phyloP scores from a whole-genome alignment of 2,329 filamentous ascomycete species.

The Penicillium sp. region DNA sequence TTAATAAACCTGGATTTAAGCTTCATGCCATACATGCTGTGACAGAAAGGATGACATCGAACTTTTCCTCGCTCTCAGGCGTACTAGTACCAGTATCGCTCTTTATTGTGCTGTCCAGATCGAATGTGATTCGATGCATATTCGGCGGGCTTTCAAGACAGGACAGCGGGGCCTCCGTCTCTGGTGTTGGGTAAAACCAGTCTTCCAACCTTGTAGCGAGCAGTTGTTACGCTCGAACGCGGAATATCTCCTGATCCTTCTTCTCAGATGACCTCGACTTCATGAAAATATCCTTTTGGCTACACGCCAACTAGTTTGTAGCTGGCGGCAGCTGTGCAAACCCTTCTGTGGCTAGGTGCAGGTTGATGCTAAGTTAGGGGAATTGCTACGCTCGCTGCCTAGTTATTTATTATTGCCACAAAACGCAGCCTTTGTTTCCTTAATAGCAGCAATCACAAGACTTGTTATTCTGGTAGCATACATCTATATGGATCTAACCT shows the following conservation, averaged over 20 bases:
- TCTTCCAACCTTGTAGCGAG: slow-evolving; percentile 48
- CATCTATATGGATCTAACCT: too few species aligned
- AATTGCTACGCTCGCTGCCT: neutral
- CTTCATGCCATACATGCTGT: slow-evolving; percentile 63
- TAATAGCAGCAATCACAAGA: too few species aligned
- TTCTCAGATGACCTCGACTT: slow-evolving; percentile 30
- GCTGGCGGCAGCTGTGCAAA: neutral
- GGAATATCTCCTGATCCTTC: slow-evolving; percentile 50
- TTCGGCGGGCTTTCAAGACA: slow-evolving; percentile 4
- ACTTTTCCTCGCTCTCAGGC: slow-evolving; percentile 39
- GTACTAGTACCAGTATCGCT: slow-evolving; percentile 17
- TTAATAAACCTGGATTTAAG: slow-evolving; percentile 49
- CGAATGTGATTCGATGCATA: slow-evolving; percentile 11
- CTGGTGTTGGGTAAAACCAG: slow-evolving; percentile 37
- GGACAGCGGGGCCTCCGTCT: slow-evolving; percentile 24
- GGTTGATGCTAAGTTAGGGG: neutral
- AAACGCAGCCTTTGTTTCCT: neutral
- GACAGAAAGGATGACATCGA: slow-evolving; percentile 61
- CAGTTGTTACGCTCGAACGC: slow-evolving; percentile 55
- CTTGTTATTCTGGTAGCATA: neutral
- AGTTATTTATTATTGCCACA: neutral
- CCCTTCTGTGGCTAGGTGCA: neutral
- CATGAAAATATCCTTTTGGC: too few species aligned
- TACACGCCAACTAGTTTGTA: too few species aligned
- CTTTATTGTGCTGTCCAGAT: slow-evolving; percentile 22